phyloP scores from a whole-genome alignment of 2,329 filamentous ascomycete genomes.

The Rhinocladiella similis region DNA sequence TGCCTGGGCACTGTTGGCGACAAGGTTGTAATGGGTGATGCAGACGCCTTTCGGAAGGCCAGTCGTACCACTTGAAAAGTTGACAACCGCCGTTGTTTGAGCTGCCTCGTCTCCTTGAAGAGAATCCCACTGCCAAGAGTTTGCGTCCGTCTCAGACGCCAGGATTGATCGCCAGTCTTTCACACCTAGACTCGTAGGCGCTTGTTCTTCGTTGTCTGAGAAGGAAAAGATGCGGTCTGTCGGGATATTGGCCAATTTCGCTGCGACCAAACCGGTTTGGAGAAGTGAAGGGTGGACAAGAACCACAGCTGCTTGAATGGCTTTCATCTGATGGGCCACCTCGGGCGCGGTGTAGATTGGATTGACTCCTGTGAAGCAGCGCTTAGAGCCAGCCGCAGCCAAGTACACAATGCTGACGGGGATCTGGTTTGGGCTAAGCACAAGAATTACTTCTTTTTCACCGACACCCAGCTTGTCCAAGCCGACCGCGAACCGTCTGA shows the following conservation, averaged over 20 bases:
- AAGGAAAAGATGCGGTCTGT: slow-evolving; percentile 21
- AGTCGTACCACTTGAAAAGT: slow-evolving; percentile 54
- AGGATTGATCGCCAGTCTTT: slow-evolving; percentile 39
- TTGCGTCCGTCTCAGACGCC: slow-evolving; percentile 39
- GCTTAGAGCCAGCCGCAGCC: slow-evolving; percentile 46
- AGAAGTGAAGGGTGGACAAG: slow-evolving; percentile 51
- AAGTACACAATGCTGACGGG: slow-evolving; percentile 57
- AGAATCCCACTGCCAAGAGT: slow-evolving; percentile 39
- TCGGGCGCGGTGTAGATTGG: slow-evolving; percentile 53
- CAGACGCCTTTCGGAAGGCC: slow-evolving; percentile 54
- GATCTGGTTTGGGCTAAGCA: slow-evolving; percentile 68
- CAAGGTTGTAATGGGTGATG: slow-evolving; percentile 50
- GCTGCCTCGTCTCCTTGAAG: slow-evolving; percentile 30
- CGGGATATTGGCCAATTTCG: slow-evolving; percentile 22
- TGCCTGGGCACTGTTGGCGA: slow-evolving; percentile 39
- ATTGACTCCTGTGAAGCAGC: slow-evolving; percentile 56
- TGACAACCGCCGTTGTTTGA: slow-evolving; percentile 49
- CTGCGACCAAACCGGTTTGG: slow-evolving; percentile 39
- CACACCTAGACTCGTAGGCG: slow-evolving; percentile 54
- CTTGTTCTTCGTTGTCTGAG: slow-evolving; percentile 8
- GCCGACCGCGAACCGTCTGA: slow-evolving; percentile 68
- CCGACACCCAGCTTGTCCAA: slow-evolving; percentile 60
- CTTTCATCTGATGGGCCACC: slow-evolving; percentile 52
- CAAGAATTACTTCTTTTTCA: slow-evolving; percentile 64
- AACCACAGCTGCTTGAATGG: slow-evolving; percentile 50